These are phyloP conservation scores for Populus simonii DNA, from an alignment of 345 rosid genomes.

Conservation along the genomic window DNA sequence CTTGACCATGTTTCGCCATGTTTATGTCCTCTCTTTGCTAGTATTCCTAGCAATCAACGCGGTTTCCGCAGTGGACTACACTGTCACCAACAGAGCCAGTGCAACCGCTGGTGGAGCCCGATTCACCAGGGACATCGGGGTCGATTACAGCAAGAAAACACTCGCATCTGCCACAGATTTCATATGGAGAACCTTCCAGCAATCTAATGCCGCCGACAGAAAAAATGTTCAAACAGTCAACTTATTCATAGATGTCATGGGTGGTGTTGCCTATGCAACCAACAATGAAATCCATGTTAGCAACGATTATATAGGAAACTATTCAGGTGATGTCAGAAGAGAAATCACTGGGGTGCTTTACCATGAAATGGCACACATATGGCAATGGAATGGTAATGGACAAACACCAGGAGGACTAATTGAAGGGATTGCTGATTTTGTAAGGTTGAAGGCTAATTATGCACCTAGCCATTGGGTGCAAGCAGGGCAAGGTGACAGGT, in stretches of 20 bases:
- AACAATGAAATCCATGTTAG: constrained; percentile 24
- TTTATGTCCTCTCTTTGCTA: constrained; percentile 18
- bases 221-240: constrained; percentile 19
- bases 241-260: constrained; percentile 27
- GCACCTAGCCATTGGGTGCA: constrained; percentile 55
- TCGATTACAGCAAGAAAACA: constrained; percentile 12
- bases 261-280: constrained; percentile 21
- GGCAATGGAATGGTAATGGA: constrained; percentile 72
- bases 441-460: constrained; percentile 55
- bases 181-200: constrained; percentile 27
- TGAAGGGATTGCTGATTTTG: constrained; percentile 70
- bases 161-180: constrained; percentile 19
- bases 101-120: constrained; percentile 22
- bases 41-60: constrained; percentile 18
- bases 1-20: constrained; percentile 14
- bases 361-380: constrained; percentile 62
- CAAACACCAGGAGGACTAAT: constrained; percentile 43
- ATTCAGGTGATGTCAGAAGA: constrained; percentile 37
- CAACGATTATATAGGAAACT: constrained; percentile 15
- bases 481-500: constrained; percentile 54
- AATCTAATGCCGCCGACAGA: constrained; percentile 1
- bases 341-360: constrained; percentile 60
- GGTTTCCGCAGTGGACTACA: constrained; percentile 38
- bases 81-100: constrained; percentile 30
- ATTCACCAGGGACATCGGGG: constrained; percentile 17